Conservation (phyloP, 768 basidiomycete genomes). For the Auricularia sp. region DNA sequence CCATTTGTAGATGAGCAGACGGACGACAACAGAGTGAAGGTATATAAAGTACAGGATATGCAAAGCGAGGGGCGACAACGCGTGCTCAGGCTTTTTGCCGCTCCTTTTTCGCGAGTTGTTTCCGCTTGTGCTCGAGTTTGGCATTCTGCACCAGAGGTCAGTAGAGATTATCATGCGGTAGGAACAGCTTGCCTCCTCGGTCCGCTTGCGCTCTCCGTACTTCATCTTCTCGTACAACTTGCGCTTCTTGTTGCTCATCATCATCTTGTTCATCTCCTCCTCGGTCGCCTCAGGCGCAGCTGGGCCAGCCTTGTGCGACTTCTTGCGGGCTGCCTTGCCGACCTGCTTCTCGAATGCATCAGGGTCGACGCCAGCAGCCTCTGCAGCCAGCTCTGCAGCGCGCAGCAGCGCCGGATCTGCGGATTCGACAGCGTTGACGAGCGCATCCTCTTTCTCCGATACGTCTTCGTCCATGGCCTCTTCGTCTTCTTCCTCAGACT, state of each 20-base stretch:
- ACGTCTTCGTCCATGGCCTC: slow-evolving; percentile 17
- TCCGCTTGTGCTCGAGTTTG: slow-evolving; percentile 48
- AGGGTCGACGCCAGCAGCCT: slow-evolving; percentile 75
- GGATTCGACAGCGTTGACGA: slow-evolving; percentile 18
- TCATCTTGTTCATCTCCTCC: slow-evolving; percentile 91
- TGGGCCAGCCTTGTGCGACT: slow-evolving; percentile 22
- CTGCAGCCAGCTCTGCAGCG: slow-evolving; percentile 86
- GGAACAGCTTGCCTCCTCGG: slow-evolving; percentile 55
- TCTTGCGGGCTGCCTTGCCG: slow-evolving; percentile 42
- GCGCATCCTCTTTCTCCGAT: slow-evolving; percentile 24
- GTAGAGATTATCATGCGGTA: slow-evolving; percentile 6
- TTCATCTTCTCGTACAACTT: slow-evolving; percentile 93
- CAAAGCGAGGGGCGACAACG: too few species aligned
- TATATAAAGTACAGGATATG: too few species aligned
- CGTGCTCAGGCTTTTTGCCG: background rate
- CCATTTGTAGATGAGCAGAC: too few species aligned
- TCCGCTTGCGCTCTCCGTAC: slow-evolving; percentile 67
- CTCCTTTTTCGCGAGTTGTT: slow-evolving; percentile 43
- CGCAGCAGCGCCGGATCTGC: slow-evolving; percentile 61
- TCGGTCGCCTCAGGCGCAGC: slow-evolving; percentile 28
- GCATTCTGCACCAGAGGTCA: slow-evolving; percentile 35
- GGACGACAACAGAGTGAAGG: too few species aligned
- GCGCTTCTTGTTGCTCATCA: slow-evolving; percentile 92
- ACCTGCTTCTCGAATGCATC: slow-evolving; percentile 70
- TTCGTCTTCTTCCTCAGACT: slow-evolving; percentile 21